phyloP scores from a whole-genome alignment of 371 early-diverging fungal species.

The Mucor indicus region DNA sequence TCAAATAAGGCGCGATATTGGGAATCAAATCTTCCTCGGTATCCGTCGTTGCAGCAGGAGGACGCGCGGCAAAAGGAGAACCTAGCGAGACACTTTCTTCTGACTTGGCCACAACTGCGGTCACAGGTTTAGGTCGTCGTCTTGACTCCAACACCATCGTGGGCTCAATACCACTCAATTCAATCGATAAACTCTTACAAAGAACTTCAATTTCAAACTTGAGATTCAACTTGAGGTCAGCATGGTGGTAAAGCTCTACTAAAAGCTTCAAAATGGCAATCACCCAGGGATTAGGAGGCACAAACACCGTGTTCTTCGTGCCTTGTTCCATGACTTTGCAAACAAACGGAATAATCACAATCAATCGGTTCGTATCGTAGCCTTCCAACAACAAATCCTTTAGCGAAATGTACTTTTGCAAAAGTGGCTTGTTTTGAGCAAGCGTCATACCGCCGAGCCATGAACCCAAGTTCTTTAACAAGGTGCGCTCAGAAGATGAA shows the following conservation, averaged over 20 bases:
- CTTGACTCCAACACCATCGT: conserved; percentile 71
- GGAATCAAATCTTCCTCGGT: conserved; percentile 43
- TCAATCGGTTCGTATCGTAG: conserved; percentile 79
- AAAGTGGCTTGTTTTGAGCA: conserved; percentile 90
- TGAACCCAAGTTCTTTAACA: conserved; percentile 92
- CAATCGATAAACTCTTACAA: conserved; percentile 86
- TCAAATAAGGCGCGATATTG: conserved; percentile 65
- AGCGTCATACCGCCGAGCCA: conserved; percentile 98
- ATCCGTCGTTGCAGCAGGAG: conserved; percentile 10
- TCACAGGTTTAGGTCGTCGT: conserved; percentile 15
- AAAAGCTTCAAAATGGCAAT: conserved; percentile 91
- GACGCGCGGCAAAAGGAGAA: conserved; percentile 3
- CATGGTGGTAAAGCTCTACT: conserved; percentile 89
- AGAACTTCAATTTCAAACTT: conserved; percentile 98
- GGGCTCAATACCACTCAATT: conserved; percentile 65
- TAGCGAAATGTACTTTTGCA: conserved; percentile 89
- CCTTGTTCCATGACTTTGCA: conserved; percentile 95
- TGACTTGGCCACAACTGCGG: conserved; percentile 19
- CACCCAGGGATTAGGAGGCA: conserved; percentile 97
- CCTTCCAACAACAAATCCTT: conserved; percentile 94
- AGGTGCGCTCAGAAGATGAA: conserved; percentile 84
- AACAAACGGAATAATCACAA: conserved; percentile 96
- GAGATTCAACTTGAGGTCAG: conserved; percentile 89
- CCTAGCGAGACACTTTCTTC: conserved; percentile 23
- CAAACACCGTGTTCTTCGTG: conserved; percentile 80